A percentile compares a stretch with the other conserved stretches of the same genome.
Evolutionary conservation across 306 rosid species (phyloP).

Genomic region (Dryas octopetala): DNA sequence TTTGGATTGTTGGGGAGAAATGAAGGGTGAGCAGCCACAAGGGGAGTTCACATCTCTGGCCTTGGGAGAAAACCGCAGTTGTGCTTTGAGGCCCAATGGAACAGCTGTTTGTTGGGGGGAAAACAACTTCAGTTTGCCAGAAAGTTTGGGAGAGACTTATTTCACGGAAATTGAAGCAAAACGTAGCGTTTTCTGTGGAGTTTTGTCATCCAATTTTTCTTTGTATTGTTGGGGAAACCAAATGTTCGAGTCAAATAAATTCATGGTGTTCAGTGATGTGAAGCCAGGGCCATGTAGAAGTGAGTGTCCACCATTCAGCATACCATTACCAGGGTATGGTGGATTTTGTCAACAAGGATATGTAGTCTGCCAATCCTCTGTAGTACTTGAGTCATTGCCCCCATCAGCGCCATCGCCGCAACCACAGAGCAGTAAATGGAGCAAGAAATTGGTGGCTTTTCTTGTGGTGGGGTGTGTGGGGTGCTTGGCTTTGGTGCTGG

Average conservation of each 20-base stretch:
- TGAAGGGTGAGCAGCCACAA: conserved; percentile 32
- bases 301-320: conserved; percentile 33
- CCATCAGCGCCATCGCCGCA: not conserved
- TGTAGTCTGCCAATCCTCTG: conserved; percentile 47
- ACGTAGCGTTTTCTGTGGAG: conserved; percentile 64
- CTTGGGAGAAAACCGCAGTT: conserved; percentile 67
- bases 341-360: conserved; percentile 29
- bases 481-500: conserved; percentile 39
- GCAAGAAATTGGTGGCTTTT: conserved; percentile 59
- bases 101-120: conserved; percentile 72
- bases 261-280: conserved; percentile 48
- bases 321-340: conserved; percentile 18
- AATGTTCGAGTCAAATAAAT: conserved; percentile 31
- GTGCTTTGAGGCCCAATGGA: conserved; percentile 45
- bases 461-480: conserved; percentile 84
- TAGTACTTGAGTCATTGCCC: not conserved
- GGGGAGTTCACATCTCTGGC: conserved; percentile 63
- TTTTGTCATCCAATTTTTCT: conserved; percentile 33
- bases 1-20: conserved; percentile 70
- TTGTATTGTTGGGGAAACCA: conserved; percentile 74
- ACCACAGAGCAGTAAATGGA: conserved; percentile 37
- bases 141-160: conserved; percentile 16
- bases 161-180: conserved; percentile 64
- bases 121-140: conserved; percentile 55
- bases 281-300: conserved; percentile 72